Conservation (phyloP, 192 early-diverging fungal species). For the Entomortierella beljakovae region DNA sequence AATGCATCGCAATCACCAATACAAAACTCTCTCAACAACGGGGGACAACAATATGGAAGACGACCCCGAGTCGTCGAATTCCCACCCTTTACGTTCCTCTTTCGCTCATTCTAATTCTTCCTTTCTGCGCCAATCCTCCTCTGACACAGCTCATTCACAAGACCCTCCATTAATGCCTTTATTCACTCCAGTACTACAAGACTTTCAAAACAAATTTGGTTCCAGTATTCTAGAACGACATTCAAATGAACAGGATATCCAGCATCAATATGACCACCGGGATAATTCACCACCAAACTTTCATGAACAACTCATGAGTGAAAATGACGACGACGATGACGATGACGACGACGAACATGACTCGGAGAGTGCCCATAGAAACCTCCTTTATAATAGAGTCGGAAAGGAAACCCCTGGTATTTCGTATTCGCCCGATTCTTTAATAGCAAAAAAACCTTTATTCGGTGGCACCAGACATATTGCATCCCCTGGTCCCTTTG, state of each 20-base stretch:
- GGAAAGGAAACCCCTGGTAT: background rate
- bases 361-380: slow-evolving; percentile 2
- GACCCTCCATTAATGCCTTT: slow-evolving; percentile 45
- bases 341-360: slow-evolving; percentile 25
- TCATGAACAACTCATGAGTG: slow-evolving; percentile 2
- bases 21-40: background rate
- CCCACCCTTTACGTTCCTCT: background rate
- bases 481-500: slow-evolving; percentile 7
- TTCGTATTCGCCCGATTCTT: background rate
- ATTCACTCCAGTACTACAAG: slow-evolving; percentile 48
- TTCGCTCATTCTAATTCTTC: background rate
- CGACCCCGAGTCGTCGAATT: background rate
- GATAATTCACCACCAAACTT: slow-evolving; percentile 10
- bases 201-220: slow-evolving; percentile 43
- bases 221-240: slow-evolving; percentile 25
- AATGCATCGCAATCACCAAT: slow-evolving; percentile 25
- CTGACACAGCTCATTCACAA: slow-evolving; percentile 9
- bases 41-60: slow-evolving; percentile 1
- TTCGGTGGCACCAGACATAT: slow-evolving; percentile 6
- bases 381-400: slow-evolving; percentile 9
- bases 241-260: slow-evolving; percentile 1
- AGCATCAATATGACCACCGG: background rate
- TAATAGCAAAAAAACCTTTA: background rate
- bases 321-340: slow-evolving; percentile 10
- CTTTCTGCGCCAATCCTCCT: slow-evolving; percentile 18